phyloP scores from a whole-genome alignment of 164 flowering plant species.

The grape (Vitis vinifera) region DNA sequence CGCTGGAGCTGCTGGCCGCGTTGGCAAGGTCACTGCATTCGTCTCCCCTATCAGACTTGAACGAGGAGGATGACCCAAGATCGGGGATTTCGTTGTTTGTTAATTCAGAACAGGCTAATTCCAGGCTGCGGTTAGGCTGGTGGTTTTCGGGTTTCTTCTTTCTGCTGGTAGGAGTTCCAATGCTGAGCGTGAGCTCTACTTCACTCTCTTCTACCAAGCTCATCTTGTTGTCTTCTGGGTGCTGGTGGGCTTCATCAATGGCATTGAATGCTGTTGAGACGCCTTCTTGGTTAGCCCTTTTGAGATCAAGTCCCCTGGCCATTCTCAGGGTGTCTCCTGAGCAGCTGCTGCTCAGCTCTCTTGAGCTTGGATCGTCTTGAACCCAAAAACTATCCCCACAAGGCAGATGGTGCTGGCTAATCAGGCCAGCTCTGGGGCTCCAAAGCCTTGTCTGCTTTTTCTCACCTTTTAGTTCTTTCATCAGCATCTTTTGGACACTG shows the following conservation, averaged over 20 bases:
- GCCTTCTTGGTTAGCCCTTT: conserved; percentile 36
- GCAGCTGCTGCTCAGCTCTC: conserved; percentile 39
- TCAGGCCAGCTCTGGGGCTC: conserved; percentile 18
- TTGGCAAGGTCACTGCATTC: conserved; percentile 29
- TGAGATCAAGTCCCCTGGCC: conserved; percentile 46
- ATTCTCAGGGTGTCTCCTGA: conserved; percentile 33
- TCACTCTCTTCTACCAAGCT: conserved; percentile 30
- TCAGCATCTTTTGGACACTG: conserved; percentile 57
- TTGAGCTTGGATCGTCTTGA: conserved; percentile 26
- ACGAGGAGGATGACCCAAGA: conserved; percentile 19
- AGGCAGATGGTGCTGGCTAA: conserved; percentile 11
- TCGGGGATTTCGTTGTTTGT: conserved; percentile 17
- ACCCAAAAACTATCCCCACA: conserved; percentile 14
- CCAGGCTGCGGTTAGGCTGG: not conserved
- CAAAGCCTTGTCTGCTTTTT: conserved; percentile 18
- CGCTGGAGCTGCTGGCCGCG: conserved; percentile 24
- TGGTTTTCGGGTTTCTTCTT: conserved; percentile 24
- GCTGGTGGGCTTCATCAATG: conserved; percentile 17
- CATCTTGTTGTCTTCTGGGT: conserved; percentile 17
- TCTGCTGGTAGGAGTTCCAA: conserved; percentile 36
- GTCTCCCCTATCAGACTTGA: conserved; percentile 32
- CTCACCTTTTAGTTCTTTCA: conserved; percentile 47
- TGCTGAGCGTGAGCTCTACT: conserved; percentile 64
- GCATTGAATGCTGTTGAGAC: conserved; percentile 16
- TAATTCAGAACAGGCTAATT: conserved; percentile 9